Conservation (phyloP, 176 grass and related monocot species). For the Coix lacrymajobi region DNA sequence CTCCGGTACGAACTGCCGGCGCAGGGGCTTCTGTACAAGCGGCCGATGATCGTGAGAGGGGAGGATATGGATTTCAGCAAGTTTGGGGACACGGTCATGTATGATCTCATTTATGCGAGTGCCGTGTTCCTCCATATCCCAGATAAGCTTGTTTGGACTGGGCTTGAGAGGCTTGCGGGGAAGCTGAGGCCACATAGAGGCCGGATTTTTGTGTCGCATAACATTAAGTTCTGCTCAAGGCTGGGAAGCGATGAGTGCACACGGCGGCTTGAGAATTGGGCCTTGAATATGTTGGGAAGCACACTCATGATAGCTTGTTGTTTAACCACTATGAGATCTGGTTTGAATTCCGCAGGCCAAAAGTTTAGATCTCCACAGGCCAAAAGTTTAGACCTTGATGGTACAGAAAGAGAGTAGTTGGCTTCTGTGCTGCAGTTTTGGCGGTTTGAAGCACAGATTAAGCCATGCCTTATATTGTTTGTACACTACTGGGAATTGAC, state of each 20-base stretch:
- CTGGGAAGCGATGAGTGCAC: slow-evolving; percentile 69
- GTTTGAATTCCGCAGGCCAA: slow-evolving; percentile 77
- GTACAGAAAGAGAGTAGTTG: slow-evolving; percentile 10
- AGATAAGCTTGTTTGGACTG: slow-evolving; percentile 80
- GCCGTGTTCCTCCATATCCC: slow-evolving; percentile 83
- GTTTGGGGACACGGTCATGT: slow-evolving; percentile 64
- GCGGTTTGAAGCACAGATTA: slow-evolving; percentile 7
- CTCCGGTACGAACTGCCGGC: slow-evolving; percentile 76
- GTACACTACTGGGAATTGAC: background rate
- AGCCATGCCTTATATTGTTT: background rate
- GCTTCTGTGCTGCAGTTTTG: slow-evolving; percentile 16
- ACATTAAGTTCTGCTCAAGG: slow-evolving; percentile 88
- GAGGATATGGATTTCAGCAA: slow-evolving; percentile 86
- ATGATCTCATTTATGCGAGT: slow-evolving; percentile 93
- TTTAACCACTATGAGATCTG: slow-evolving; percentile 98
- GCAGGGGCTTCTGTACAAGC: slow-evolving; percentile 76
- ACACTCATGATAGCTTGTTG: slow-evolving; percentile 86
- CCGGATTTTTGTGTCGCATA: slow-evolving; percentile 87
- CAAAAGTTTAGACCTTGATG: no score
- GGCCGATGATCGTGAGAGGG: slow-evolving; percentile 68
- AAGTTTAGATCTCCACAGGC: slow-evolving; percentile 53
- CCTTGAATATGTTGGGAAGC: slow-evolving; percentile 69
- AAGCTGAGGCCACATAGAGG: slow-evolving; percentile 72
- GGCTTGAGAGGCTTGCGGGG: slow-evolving; percentile 61
- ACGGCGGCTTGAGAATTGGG: slow-evolving; percentile 48